These are phyloP conservation scores for Syzygium aromaticum DNA, from an alignment of 345 rosid genomes.

Conservation along the genomic window DNA sequence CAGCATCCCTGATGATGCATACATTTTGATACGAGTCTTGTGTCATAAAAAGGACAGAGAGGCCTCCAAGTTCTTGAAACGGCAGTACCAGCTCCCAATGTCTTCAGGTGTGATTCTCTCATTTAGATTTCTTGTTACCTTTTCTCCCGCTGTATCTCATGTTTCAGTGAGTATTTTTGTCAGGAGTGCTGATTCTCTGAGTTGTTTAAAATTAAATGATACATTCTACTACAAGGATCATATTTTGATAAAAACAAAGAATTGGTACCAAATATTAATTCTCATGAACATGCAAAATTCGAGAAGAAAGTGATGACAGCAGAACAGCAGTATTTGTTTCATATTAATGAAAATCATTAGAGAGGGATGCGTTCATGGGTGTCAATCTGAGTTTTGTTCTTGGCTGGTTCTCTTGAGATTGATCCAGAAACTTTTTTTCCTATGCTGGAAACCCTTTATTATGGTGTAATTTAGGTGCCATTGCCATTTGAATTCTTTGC, in stretches of 20 bases:
- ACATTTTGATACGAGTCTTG: constrained; percentile 72
- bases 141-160: not conserved
- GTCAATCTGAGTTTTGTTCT: not conserved
- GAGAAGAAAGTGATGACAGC: not conserved
- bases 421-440: not conserved
- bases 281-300: not conserved
- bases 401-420: not conserved
- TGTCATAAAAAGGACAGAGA: constrained; percentile 92
- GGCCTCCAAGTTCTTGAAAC: constrained; percentile 79
- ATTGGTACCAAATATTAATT: not conserved
- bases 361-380: not conserved
- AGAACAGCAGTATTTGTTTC: not conserved
- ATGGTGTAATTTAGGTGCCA: not conserved
- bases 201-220: not conserved
- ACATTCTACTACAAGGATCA: not conserved
- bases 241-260: not conserved
- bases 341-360: not conserved
- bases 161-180: not conserved
- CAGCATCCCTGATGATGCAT: constrained; percentile 49
- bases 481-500: not conserved
- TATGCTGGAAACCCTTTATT: not conserved
- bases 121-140: not conserved
- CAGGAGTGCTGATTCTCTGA: not conserved
- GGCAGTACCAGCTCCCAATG: constrained; percentile 83
- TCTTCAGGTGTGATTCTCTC: constrained; percentile 63